Conservation (phyloP, 352 stramenopile species). For the Phytophthora europaea region DNA sequence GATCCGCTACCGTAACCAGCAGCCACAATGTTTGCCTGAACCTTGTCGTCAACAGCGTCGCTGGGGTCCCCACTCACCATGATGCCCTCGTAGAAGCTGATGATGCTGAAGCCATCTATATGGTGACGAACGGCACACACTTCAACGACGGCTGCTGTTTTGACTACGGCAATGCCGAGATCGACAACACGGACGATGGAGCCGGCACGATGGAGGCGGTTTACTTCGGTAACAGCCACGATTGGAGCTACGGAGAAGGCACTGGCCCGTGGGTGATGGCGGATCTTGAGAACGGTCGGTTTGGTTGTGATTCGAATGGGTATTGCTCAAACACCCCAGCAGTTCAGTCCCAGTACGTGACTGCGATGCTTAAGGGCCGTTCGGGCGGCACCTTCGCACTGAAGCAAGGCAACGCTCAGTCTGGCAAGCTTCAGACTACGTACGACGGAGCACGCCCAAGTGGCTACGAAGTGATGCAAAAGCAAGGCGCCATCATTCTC, state of each 20-base stretch:
- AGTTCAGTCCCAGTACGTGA: constrained; percentile 17
- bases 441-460: constrained; percentile 31
- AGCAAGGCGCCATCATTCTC: constrained; percentile 34
- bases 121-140: constrained; percentile 28
- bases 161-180: constrained; percentile 37
- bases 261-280: constrained; percentile 32
- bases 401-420: constrained; percentile 29
- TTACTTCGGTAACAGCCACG: constrained; percentile 27
- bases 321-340: constrained; percentile 20
- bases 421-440: constrained; percentile 19
- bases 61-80: constrained; percentile 28
- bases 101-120: constrained; percentile 35
- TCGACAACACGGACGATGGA: constrained; percentile 29
- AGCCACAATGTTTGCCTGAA: constrained; percentile 29
- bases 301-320: constrained; percentile 21
- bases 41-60: constrained; percentile 22
- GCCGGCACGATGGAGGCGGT: constrained; percentile 30
- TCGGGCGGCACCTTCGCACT: constrained; percentile 30
- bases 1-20: constrained; percentile 14
- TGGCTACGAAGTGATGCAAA: constrained; percentile 31
- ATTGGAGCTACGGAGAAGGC: constrained; percentile 28
- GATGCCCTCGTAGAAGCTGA: constrained; percentile 32
- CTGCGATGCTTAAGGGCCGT: constrained; percentile 33
- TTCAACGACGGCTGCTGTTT: constrained; percentile 34
- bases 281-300: constrained; percentile 33